phyloP scores from a whole-genome alignment of 805 yeast genomes.

The Hanseniaspora lachancei region DNA sequence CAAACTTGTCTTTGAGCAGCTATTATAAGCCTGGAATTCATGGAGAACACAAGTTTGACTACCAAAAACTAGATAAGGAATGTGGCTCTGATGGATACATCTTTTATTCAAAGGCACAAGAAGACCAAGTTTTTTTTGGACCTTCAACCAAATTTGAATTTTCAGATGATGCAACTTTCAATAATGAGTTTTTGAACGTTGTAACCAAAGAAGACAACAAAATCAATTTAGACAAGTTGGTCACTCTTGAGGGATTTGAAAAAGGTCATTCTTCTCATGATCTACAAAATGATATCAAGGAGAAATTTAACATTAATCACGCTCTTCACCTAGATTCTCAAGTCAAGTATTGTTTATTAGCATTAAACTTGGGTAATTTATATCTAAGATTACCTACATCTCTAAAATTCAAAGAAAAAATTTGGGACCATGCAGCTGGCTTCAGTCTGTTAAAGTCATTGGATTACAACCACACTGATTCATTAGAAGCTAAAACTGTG shows the following conservation, averaged over 20 bases:
- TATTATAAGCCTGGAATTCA: conserved; percentile 12
- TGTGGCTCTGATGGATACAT: conserved; percentile 24
- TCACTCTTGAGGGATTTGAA: conserved; percentile 71
- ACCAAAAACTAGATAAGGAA: conserved; percentile 27
- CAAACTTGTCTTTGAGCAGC: conserved; percentile 47
- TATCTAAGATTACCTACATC: conserved; percentile 78
- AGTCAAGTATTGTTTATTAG: conserved; percentile 84
- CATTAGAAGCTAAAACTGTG: conserved; percentile 45
- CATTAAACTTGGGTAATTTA: conserved; percentile 85
- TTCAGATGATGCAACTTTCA: conserved; percentile 36
- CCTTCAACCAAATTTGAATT: conserved; percentile 21
- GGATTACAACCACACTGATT: conserved; percentile 81
- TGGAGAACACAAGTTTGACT: conserved; percentile 19
- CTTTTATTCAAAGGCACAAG: conserved; percentile 24
- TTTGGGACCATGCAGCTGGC: conserved; percentile 99
- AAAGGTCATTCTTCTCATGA: conserved; percentile 88
- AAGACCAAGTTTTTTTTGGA: conserved; percentile 29
- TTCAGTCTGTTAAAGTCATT: conserved; percentile 73
- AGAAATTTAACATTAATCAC: conserved; percentile 44
- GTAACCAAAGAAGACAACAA: conserved; percentile 24
- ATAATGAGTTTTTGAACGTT: conserved; percentile 36
- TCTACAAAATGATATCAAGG: conserved; percentile 65
- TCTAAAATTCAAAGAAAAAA: conserved; percentile 71
- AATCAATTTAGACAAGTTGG: conserved; percentile 19
- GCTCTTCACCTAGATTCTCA: conserved; percentile 84